phyloP scores from a whole-genome alignment of 1,284 basidiomycete genomes.

The Heterobasidion parviporum region DNA sequence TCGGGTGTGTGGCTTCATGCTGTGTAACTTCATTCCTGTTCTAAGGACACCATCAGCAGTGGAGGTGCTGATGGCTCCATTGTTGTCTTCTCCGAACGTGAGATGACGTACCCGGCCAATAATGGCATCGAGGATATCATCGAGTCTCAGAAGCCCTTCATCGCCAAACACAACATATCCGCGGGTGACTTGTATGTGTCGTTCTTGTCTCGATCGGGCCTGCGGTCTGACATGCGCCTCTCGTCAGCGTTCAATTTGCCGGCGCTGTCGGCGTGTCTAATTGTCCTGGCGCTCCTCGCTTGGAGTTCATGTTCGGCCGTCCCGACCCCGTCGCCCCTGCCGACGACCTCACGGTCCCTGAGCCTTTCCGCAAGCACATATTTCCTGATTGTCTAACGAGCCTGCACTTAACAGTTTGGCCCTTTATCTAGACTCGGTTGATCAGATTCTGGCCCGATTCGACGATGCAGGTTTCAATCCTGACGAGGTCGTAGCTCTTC shows the following conservation, averaged over 20 bases:
- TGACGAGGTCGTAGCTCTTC: conserved; percentile 21
- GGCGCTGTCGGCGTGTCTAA: conserved; percentile 18
- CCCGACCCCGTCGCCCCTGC: conserved; percentile 12
- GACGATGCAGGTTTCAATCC: conserved; percentile 19
- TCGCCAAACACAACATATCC: background rate
- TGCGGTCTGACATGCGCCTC: background rate
- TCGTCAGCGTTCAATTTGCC: conserved; percentile 18
- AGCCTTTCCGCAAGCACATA: background rate
- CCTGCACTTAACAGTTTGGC: background rate
- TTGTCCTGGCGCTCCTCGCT: conserved; percentile 19
- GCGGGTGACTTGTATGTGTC: conserved; percentile 17
- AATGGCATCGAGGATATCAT: conserved; percentile 18
- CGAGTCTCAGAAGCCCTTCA: background rate
- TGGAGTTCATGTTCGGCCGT: conserved; percentile 16
- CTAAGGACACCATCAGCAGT: background rate
- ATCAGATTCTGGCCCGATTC: conserved; percentile 21
- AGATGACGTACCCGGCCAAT: conserved; percentile 17
- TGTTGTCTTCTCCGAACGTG: conserved; percentile 13
- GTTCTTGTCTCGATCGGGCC: background rate
- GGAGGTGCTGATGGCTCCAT: conserved; percentile 25
- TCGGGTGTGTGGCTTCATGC: conserved; percentile 5
- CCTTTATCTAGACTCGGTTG: conserved; percentile 14
- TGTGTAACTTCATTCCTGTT: no score
- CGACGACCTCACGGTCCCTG: background rate
- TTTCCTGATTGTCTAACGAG: background rate